phyloP scores from a whole-genome alignment of 1,284 basidiomycete species.

The Neonothopanus nambi region DNA sequence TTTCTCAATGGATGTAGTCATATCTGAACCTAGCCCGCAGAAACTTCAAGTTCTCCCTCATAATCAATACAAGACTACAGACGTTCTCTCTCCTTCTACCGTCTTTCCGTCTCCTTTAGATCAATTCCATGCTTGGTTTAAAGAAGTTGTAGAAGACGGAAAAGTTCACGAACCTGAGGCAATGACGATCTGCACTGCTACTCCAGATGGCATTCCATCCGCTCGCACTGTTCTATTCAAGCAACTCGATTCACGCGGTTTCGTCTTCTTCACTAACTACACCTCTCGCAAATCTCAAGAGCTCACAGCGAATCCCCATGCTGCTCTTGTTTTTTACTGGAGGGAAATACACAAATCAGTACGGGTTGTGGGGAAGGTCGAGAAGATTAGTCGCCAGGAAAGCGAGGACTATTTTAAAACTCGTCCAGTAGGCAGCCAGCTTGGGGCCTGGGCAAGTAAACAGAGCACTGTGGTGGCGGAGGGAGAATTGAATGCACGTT shows the following conservation, averaged over 20 bases:
- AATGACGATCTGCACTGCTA: constrained; percentile 84
- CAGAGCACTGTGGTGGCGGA: constrained; percentile 82
- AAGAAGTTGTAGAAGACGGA: constrained; percentile 52
- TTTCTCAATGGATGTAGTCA: constrained; percentile 35
- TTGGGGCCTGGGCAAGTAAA: constrained; percentile 92
- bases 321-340: constrained; percentile 92
- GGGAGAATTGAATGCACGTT: constrained; percentile 63
- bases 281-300: constrained; percentile 88
- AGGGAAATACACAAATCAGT: constrained; percentile 81
- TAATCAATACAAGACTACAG: constrained; percentile 71
- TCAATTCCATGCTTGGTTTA: constrained; percentile 88
- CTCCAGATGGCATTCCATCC: constrained; percentile 74
- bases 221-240: constrained; percentile 92
- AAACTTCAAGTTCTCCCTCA: constrained; percentile 72
- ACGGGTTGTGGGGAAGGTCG: constrained; percentile 83
- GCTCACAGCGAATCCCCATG: constrained; percentile 74
- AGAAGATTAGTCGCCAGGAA: constrained; percentile 71
- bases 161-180: constrained; percentile 83
- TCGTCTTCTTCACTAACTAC: constrained; percentile 98
- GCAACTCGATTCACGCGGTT: constrained; percentile 81
- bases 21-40: constrained; percentile 39
- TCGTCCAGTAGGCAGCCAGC: constrained; percentile 80
- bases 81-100: constrained; percentile 56
- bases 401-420: constrained; percentile 84
- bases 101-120: constrained; percentile 71